Evolutionary conservation across 495 filamentous ascomycete species (phyloP).

Genomic region (Xylaria longipes): DNA sequence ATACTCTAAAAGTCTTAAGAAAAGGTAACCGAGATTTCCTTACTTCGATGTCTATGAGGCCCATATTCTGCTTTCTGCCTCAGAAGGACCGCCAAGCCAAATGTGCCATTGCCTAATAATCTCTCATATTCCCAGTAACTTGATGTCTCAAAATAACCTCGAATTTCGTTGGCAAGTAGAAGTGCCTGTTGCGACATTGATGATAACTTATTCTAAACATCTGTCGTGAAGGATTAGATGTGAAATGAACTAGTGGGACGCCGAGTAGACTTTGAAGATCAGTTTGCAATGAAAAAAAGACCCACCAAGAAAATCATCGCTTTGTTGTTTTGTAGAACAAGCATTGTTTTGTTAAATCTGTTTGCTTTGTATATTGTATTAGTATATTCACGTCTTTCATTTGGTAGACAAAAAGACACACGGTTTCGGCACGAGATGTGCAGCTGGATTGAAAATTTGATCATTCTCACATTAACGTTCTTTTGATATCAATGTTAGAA

Average conservation of each 20-base stretch:
- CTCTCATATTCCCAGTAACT: slow-evolving; percentile 13
- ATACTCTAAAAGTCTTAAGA: not conserved
- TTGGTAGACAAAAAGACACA: slow-evolving; percentile 3
- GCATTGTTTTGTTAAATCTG: not conserved
- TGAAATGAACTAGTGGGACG: not conserved
- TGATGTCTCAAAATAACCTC: not conserved
- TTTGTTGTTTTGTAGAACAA: not conserved
- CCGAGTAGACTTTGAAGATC: not conserved
- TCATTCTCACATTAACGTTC: not conserved
- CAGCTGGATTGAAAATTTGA: not conserved
- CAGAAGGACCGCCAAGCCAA: slow-evolving; percentile 10
- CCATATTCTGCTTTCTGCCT: not conserved
- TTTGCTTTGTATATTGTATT: not conserved
- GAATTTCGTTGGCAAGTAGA: not conserved
- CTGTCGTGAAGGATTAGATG: not conserved
- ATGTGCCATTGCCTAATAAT: slow-evolving; percentile 3
- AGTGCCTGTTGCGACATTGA: not conserved
- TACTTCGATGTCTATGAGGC: slow-evolving; percentile 1
- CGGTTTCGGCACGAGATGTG: not conserved
- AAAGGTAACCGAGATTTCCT: not conserved
- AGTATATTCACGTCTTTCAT: not conserved
- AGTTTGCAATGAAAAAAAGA: no score
- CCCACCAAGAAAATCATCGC: not conserved
- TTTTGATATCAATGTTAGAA: not conserved
- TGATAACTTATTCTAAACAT: not conserved